Percentiles rank a stretch among this genome's conserved stretches.
Evolutionary conservation across 805 yeast species (phyloP).

Genomic region (Candida mattraensis): DNA sequence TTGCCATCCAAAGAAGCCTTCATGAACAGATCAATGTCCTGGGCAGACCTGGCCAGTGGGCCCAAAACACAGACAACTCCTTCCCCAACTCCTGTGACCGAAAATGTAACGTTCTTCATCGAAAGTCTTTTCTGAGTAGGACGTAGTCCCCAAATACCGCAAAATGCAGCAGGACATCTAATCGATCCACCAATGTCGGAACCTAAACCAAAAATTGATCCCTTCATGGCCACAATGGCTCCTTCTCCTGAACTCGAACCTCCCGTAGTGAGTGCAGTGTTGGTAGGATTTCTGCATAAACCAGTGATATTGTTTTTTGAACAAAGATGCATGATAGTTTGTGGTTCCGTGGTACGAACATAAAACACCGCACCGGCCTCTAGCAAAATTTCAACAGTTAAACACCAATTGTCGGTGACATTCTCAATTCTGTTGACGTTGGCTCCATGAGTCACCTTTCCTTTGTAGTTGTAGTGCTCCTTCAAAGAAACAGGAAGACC

Average conservation of each 20-base stretch:
- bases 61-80: slow-evolving; percentile 46
- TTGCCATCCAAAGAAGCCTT: slow-evolving; percentile 44
- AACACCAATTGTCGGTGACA: slow-evolving; percentile 40
- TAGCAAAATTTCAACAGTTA: slow-evolving; percentile 42
- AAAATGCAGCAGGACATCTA: slow-evolving; percentile 47
- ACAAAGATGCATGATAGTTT: slow-evolving; percentile 8
- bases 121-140: slow-evolving; percentile 54
- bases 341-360: slow-evolving; percentile 9
- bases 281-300: slow-evolving; percentile 7
- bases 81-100: slow-evolving; percentile 46
- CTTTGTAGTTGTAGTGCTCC: slow-evolving; percentile 53
- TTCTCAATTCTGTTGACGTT: slow-evolving; percentile 43
- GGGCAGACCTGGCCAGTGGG: slow-evolving; percentile 47
- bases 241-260: slow-evolving; percentile 13
- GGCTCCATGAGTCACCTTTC: slow-evolving; percentile 54
- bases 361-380: slow-evolving; percentile 27
- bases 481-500: slow-evolving; percentile 65
- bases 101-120: slow-evolving; percentile 34
- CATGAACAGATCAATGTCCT: slow-evolving; percentile 50
- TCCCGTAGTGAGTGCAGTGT: slow-evolving; percentile 10
- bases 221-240: slow-evolving; percentile 7
- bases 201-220: slow-evolving; percentile 8
- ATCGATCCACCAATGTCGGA: slow-evolving; percentile 12
- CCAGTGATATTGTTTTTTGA: slow-evolving; percentile 10
- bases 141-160: slow-evolving; percentile 50